A percentile compares a stretch with the other conserved stretches of the same genome.
phyloP scores from a whole-genome alignment of 768 basidiomycete genomes.

The Wakefieldia striispora region DNA sequence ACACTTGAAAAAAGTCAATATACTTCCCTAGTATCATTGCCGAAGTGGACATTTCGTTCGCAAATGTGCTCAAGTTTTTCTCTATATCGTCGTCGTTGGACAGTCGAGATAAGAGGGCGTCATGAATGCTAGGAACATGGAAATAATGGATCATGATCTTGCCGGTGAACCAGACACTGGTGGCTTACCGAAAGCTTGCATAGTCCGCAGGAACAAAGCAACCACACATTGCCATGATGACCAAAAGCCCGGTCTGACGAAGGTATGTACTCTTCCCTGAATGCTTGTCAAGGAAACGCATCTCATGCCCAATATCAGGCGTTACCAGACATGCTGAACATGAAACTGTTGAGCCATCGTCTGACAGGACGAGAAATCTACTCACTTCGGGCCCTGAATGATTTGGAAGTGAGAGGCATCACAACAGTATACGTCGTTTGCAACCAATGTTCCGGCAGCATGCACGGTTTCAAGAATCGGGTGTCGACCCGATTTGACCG shows the following conservation, averaged over 20 bases:
- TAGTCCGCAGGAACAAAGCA: conserved; percentile 94
- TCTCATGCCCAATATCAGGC: neutral
- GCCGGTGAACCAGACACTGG: neutral
- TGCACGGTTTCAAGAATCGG: conserved; percentile 80
- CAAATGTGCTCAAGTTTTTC: conserved; percentile 89
- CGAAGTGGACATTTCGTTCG: conserved; percentile 88
- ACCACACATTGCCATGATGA: conserved; percentile 85
- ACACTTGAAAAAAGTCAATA: neutral
- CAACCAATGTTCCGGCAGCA: conserved; percentile 65
- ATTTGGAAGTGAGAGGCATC: conserved; percentile 86
- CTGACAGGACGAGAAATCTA: conserved; percentile 5
- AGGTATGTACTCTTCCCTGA: conserved; percentile 92
- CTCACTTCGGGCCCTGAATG: conserved; percentile 87
- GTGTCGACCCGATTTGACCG: conserved; percentile 86
- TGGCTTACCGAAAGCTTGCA: conserved; percentile 77
- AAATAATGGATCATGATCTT: neutral
- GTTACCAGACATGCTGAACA: conserved; percentile 59
- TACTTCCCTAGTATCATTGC: conserved; percentile 82
- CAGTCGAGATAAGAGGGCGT: conserved; percentile 79
- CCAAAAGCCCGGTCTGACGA: conserved; percentile 79
- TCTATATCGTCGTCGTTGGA: conserved; percentile 95
- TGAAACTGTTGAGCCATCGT: neutral
- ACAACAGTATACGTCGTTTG: conserved; percentile 90
- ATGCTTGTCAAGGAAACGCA: neutral
- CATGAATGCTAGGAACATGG: conserved; percentile 57